Evolutionary conservation across 2,329 filamentous ascomycete species (phyloP), one percentile per base, ranked within the genome.

Genomic region (Colletotrichum lini): DNA sequence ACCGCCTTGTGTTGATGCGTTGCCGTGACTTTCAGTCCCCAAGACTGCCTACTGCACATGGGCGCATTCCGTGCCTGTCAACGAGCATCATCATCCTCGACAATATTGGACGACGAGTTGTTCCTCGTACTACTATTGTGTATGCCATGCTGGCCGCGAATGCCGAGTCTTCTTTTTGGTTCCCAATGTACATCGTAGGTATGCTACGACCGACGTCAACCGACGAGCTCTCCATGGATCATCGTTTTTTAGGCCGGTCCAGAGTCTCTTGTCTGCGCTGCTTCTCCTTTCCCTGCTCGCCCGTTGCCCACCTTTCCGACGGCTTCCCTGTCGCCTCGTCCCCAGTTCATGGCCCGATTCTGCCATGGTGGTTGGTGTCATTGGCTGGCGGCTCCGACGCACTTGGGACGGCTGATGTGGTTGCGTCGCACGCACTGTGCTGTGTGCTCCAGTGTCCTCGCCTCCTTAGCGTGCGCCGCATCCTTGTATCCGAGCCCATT

Each of bases 321-420:
- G 38, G 15, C 44, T 67, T 67, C 63, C 63, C 44, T 67, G 52
- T 40, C 47, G 18, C 40, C 13, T 58, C 35, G 35, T 47, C 44
- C 52, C 66, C 66, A 66, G 54, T 57, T 59, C 62, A 66, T 72
- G 70, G 52, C 70, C 70, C 42, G 67, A 70, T 72, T 70, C 70
- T 72, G 61, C 47, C 62, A 58, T 61, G 54, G 15, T 40, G 49
- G 35, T 9, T n/a, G 23, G 21, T 70, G 50, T 38, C 21, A 72
- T 70, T 72, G 70, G 70, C 70, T 70, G 57, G 66, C 52, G 44
- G 42, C 56, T 62, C 61, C 57, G 58, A 49, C 49, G 42, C 69
- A 40, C 65, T 64, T 69, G 65, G 47, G 38, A 68, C 40, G 68
- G 49, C 52, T 54, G 52, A 45, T 68, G 68, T 21, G 65, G 52